These are phyloP conservation scores for Brasilioporus rufonigricans DNA, from an alignment of 768 basidiomycete genomes.

Conservation along the genomic window DNA sequence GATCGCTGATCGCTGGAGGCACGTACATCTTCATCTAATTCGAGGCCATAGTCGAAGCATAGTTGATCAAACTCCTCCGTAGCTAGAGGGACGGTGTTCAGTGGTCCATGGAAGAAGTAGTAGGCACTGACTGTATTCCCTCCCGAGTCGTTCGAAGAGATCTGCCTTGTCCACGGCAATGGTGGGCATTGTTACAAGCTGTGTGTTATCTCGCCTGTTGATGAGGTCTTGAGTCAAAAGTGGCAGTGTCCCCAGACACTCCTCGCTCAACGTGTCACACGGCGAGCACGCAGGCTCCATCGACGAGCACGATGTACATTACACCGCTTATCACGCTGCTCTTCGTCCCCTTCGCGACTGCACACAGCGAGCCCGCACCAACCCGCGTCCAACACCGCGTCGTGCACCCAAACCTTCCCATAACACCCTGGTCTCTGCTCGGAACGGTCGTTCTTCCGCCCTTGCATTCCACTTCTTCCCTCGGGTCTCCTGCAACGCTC, in stretches of 20 bases:
- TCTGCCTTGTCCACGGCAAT: constrained; percentile 94
- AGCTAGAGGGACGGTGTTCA: constrained; percentile 47
- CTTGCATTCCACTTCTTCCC: constrained; percentile 34
- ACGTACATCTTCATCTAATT: constrained; percentile 95
- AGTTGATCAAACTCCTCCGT: constrained; percentile 93
- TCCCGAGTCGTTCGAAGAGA: constrained; percentile 83
- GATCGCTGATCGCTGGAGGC: background rate
- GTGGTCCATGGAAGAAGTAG: constrained; percentile 1
- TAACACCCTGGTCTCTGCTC: constrained; percentile 24
- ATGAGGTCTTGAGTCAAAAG: background rate
- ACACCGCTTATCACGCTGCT: constrained; percentile 10
- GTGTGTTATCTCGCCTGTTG: background rate
- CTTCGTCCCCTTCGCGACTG: constrained; percentile 9
- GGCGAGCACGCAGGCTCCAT: background rate
- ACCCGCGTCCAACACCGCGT: constrained; percentile 30
- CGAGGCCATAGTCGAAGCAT: constrained; percentile 96
- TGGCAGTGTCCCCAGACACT: constrained; percentile 19
- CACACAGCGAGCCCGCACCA: constrained; percentile 10
- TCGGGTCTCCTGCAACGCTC: constrained; percentile 34
- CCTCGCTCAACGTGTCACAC: constrained; percentile 3
- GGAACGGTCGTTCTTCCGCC: constrained; percentile 26
- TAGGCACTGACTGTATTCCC: constrained; percentile 65
- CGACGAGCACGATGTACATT: constrained; percentile 6
- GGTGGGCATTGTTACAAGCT: constrained; percentile 70
- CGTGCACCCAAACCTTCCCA: constrained; percentile 31